Base-by-base conservation (phyloP, 2,329 filamentous ascomycete species). In the Cytospora paraplurivora region DNA sequence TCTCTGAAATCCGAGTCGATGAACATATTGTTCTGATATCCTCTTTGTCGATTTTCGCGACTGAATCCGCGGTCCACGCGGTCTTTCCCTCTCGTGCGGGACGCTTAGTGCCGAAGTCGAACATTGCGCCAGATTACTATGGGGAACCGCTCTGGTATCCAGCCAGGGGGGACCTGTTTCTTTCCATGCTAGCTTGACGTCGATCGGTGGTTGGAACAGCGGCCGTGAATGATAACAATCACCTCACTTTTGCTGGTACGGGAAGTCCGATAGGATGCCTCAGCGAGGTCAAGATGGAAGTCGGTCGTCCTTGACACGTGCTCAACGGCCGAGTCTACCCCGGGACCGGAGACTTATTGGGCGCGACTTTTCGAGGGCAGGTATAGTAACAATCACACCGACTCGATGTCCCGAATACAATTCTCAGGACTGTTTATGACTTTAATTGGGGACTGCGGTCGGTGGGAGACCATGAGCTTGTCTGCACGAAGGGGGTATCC, bases 51-150 rank as follows among this genome's bases (percentile, higher is more conserved):
- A 4, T 27, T 3, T 27, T 27, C 27, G 2, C 27, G 76, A 3
- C 85, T 79, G 52, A 80, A 82, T 3, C 27, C 27, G 27, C 27
- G 27, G 4, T 27, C 4, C 27, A 27, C 27, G 27, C n/a, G 27
- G 27, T 27, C 27, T 2, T 27, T 27, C 27, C 27, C 27, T 27
- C 27, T 27, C 27, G 4, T 1, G 86, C 85, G 59, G 82, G 82
- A 27, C 88, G 81, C 73, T 91, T 88, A 68, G 91, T 79, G 55
- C 54, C 49, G 19, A 63, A 53, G 32, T 58, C 54, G 27, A 63
- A 63, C 0, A 3, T 19, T 10, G 77, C 75, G 19, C 78, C 79
- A 27, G 27, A 27, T 27, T 5, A 76, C 68, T 62, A 81, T 54
- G 52, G 72, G 76, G 64, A 79, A 82, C 65, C 71, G 72, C 67